Evolutionary conservation across 495 filamentous ascomycete species (phyloP), one percentile per base, ranked within the genome.

Genomic region (Penicillium nucicola): DNA sequence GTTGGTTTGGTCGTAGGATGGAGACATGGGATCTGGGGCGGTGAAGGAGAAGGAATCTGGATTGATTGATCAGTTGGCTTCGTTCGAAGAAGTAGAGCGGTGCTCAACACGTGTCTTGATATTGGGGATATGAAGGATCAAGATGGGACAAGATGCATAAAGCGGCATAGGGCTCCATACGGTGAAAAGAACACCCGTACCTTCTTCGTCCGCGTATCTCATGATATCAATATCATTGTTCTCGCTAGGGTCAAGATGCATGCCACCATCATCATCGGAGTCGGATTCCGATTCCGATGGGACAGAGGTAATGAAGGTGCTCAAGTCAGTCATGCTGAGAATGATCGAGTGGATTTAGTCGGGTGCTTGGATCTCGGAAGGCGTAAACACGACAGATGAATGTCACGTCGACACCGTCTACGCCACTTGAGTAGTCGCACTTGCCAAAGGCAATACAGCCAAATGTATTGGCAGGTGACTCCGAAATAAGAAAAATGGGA

Each of bases 191-290:
- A 28, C 7, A 9, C 0, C 7, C 25, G 10, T 28, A 28, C 25
- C 25, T 8, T 28, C 25, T 28, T 28, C 25, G 2, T 28, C 25
- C 10, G 5, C 25, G 7, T 28, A 28, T 28, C 25, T 28, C 25
- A 28, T 28, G 25, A 28, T 28, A 9, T 42, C 30, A 18, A 22
- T 25, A 5, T 7, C 10, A 2, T 38, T 13, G 13, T 22, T 22
- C 37, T 30, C 13, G 15, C 5, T 22, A 17, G 18, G 5, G 19
- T 50, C 42, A 11, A 53, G 37, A 4, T 53, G 36, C 51, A 53
- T 53, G 20, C 51, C 51, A 4, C 44, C 51, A 42, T 47, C 51
- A 4, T 36, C 51, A 35, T 47, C 50, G 1, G 50, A 53, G 0
- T 53, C 50, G 0, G 50, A 47, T 42, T 53, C 50, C 1, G 31